These are phyloP conservation scores for Kockovaella imperatae DNA, from an alignment of 768 basidiomycete species.

Conservation along the genomic window DNA sequence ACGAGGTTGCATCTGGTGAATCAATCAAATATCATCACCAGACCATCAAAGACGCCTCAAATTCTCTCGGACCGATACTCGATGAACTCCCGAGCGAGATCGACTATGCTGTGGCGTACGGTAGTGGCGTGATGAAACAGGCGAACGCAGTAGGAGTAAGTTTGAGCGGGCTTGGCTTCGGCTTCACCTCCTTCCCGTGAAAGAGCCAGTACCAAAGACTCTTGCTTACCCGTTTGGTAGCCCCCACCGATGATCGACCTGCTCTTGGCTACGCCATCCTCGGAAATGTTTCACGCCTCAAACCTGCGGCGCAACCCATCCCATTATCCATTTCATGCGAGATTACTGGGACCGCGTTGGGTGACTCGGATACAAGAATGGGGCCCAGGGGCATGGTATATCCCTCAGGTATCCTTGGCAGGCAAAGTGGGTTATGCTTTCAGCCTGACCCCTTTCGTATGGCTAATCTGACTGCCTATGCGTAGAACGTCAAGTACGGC, in stretches of 20 bases:
- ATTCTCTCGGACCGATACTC: constrained; percentile 50
- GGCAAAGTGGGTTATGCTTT: constrained; percentile 54
- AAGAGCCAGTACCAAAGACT: background rate
- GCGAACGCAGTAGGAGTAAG: constrained; percentile 50
- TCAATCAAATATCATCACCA: too few relatives aligned
- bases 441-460: background rate
- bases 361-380: constrained; percentile 64
- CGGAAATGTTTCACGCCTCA: constrained; percentile 87
- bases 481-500: constrained; percentile 88
- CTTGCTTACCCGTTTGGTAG: constrained; percentile 9
- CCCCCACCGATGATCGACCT: constrained; percentile 84
- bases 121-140: constrained; percentile 91
- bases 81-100: constrained; percentile 78
- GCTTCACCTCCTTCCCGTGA: background rate
- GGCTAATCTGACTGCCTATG: background rate
- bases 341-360: constrained; percentile 72
- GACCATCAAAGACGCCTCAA: constrained; percentile 15
- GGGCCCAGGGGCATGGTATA: constrained; percentile 90
- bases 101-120: constrained; percentile 95
- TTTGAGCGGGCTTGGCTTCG: constrained; percentile 2
- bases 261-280: constrained; percentile 88
- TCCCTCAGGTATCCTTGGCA: constrained; percentile 79
- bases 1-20: too few relatives aligned
- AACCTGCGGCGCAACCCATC: constrained; percentile 86
- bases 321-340: constrained; percentile 85